Evolutionary conservation across 345 rosid species (phyloP).

Genomic region (Citrus mangshanensis): DNA sequence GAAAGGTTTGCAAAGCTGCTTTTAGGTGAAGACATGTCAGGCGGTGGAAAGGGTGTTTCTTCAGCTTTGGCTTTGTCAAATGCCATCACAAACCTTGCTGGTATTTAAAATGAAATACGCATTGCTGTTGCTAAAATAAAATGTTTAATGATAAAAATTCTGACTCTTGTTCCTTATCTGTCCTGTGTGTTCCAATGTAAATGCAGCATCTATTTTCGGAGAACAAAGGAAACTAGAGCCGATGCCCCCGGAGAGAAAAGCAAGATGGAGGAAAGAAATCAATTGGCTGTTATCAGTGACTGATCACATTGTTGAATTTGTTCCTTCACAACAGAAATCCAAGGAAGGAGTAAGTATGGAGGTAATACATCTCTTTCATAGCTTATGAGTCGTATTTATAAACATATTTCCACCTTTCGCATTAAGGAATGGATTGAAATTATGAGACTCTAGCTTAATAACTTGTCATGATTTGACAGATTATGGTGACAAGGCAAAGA

Average conservation of each 20-base stretch:
- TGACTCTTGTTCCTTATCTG: not conserved
- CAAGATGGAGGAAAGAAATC: conserved; percentile 84
- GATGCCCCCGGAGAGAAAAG: conserved; percentile 67
- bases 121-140: not conserved
- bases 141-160: not conserved
- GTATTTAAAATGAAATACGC: conserved; percentile 20
- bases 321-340: conserved; percentile 72
- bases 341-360: conserved; percentile 73
- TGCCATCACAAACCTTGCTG: conserved; percentile 71
- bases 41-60: conserved; percentile 76
- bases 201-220: conserved; percentile 81
- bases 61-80: conserved; percentile 74
- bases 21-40: conserved; percentile 80
- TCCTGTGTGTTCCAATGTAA: not conserved
- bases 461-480: conserved; percentile 33
- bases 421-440: too few relatives aligned
- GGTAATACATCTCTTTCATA: conserved; percentile 28
- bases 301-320: conserved; percentile 77
- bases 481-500: conserved; percentile 88
- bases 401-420: not conserved
- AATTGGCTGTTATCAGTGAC: conserved; percentile 86
- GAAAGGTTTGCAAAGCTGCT: conserved; percentile 67
- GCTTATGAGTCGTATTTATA: not conserved
- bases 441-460: not conserved
- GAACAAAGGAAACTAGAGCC: conserved; percentile 75